Percentiles rank a stretch among this genome's conserved stretches.
phyloP scores from a whole-genome alignment of 495 filamentous ascomycete species.

The Lepidopterella palustris region DNA sequence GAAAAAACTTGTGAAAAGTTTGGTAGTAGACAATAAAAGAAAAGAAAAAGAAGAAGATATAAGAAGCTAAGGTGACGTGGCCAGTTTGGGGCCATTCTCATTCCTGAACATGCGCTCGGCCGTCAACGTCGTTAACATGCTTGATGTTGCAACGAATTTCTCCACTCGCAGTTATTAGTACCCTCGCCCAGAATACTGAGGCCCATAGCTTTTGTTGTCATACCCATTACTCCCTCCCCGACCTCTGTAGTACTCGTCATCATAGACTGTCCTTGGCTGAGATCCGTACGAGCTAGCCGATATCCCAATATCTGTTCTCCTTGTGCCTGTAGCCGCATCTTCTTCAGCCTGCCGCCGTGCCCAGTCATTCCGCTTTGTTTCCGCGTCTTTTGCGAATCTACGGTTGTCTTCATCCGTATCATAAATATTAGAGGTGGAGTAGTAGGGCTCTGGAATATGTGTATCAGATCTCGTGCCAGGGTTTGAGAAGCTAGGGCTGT shows the following conservation, averaged over 20 bases:
- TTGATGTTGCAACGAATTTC: neutral
- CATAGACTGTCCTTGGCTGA: neutral
- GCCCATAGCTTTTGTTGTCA: neutral
- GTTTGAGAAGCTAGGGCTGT: conserved; percentile 23
- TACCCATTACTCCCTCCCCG: neutral
- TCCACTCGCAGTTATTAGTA: neutral
- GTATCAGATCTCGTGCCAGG: conserved; percentile 23
- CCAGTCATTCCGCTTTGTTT: conserved; percentile 23
- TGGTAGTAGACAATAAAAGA: too few species aligned
- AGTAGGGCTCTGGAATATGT: conserved; percentile 12
- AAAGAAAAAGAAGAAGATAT: neutral
- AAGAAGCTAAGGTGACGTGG: neutral
- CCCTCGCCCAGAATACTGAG: neutral
- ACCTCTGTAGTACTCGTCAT: neutral
- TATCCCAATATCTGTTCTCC: neutral
- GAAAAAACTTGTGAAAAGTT: too few species aligned
- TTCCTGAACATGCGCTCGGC: neutral
- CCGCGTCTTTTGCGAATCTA: conserved; percentile 19
- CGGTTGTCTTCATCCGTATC: conserved; percentile 23
- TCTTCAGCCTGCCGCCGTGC: conserved; percentile 25
- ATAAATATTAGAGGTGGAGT: conserved; percentile 19
- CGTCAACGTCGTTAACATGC: neutral
- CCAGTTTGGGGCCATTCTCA: neutral
- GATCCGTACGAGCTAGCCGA: neutral
- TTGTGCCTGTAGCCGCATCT: neutral